Evolutionary conservation across 768 basidiomycete genomes (phyloP), one percentile per base, ranked within the genome.

Genomic region (Russula earlei): DNA sequence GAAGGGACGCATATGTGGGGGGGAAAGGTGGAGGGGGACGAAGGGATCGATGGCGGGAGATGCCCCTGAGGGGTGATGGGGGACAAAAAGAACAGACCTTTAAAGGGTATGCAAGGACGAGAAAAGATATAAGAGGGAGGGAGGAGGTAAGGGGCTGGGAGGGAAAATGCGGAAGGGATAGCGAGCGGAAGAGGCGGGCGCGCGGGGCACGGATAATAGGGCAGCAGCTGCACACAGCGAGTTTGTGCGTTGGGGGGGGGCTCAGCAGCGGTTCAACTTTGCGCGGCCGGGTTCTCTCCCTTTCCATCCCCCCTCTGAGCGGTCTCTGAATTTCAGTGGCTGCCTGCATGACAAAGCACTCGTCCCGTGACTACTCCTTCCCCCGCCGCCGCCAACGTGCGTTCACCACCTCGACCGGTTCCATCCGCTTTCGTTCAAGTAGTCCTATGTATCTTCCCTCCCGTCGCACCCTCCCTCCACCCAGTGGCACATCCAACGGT

Each of bases 381-480:
- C 31, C 31, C 31, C 38, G 24, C 29, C 27, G 75, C 64, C 58
- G 75, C 87, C 88, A 97, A 52, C 85, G 77, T 64, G 82, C 82
- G 66, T 97, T 95, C 22, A 79, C 77, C 14, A 80, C 78, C 33
- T 88, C 85, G 0, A 86, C 82, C 7, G 76, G 75, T 55, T 89
- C 87, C 27, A 86, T 69, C 51, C 90, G 75, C 52, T 81, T 79
- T 57, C 93, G 75, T 54, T 74, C 61, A 49, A 93, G 64, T 31
- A 99, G 61, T 7, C 82, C 82, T 14, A 79, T 73, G 62, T 93
- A 94, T 61, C 79, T 83, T 8, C 70, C 71, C 2, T 74, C 75
- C 12, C 83, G 76, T 58, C 78, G 78, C 57, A 78, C 79, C 33
- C 76, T 78, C 5, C 88, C 87, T 0, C 84, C 89, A 2, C 91